Conservation (phyloP, 495 filamentous ascomycete species). For the Penicilliopsis zonata region DNA sequence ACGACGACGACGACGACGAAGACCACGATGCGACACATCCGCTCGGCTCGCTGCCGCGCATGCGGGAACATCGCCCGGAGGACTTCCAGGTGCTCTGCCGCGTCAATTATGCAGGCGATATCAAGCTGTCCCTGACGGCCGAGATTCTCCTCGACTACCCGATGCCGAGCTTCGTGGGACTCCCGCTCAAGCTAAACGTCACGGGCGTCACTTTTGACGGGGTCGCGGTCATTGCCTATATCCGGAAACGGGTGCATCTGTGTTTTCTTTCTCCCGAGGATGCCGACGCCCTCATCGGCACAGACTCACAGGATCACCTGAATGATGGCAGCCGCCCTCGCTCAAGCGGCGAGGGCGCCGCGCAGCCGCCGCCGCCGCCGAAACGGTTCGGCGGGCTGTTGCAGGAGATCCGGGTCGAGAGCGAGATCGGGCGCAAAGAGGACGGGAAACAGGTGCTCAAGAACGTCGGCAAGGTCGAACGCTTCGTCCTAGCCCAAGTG, state of each 20-base stretch:
- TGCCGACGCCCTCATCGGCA: slow-evolving; percentile 52
- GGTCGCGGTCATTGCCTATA: slow-evolving; percentile 81
- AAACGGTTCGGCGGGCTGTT: slow-evolving; percentile 60
- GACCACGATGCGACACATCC: slow-evolving; percentile 11
- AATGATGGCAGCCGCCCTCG: slow-evolving; percentile 11
- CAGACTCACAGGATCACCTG: slow-evolving; percentile 32
- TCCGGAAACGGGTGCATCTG: slow-evolving; percentile 68
- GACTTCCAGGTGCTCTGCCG: slow-evolving; percentile 87
- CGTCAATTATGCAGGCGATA: slow-evolving; percentile 73
- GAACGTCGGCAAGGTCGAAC: slow-evolving; percentile 97
- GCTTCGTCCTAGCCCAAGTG: slow-evolving; percentile 93
- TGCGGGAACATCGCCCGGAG: slow-evolving; percentile 29
- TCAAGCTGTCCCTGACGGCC: slow-evolving; percentile 77
- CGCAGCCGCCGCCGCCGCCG: slow-evolving; percentile 8
- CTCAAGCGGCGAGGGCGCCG: slow-evolving; percentile 10
- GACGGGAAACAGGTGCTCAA: slow-evolving; percentile 88
- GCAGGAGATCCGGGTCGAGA: slow-evolving; percentile 90
- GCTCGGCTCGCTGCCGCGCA: slow-evolving; percentile 23
- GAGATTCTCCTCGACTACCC: slow-evolving; percentile 96
- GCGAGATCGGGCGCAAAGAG: slow-evolving; percentile 87
- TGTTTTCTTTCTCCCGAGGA: slow-evolving; percentile 88
- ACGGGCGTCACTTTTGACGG: slow-evolving; percentile 93
- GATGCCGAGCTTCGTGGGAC: slow-evolving; percentile 90
- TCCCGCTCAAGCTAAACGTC: slow-evolving; percentile 83
- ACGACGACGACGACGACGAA: slow-evolving; percentile 1